A percentile compares a stretch with the other conserved stretches of the same genome.
These are phyloP conservation scores for Pisolithus albus DNA, from an alignment of 768 basidiomycete species.

Conservation along the genomic window DNA sequence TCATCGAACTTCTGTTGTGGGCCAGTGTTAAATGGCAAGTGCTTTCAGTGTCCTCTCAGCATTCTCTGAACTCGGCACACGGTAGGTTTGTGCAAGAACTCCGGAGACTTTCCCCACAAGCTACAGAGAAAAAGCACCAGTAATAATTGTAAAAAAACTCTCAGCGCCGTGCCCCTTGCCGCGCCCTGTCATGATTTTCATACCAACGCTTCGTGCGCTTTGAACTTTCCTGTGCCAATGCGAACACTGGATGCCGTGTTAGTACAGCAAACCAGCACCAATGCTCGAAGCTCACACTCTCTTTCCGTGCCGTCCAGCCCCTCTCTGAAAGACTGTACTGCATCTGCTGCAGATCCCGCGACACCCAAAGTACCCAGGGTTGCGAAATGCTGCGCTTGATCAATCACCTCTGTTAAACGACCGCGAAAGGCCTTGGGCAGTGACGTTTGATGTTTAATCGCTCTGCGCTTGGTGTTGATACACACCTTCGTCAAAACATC, in stretches of 20 bases:
- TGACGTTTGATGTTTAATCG: not conserved
- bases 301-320: constrained; percentile 91
- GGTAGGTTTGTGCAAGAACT: constrained; percentile 66
- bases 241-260: constrained; percentile 55
- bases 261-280: constrained; percentile 1
- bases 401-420: constrained; percentile 72
- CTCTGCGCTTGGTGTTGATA: constrained; percentile 6
- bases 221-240: constrained; percentile 76
- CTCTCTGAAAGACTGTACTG: constrained; percentile 75
- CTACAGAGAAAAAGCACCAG: constrained; percentile 20
- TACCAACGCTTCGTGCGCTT: constrained; percentile 79
- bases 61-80: constrained; percentile 6
- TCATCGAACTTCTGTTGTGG: constrained; percentile 65
- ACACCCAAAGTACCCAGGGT: constrained; percentile 54
- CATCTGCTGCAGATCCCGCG: constrained; percentile 47
- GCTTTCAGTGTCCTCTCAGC: not conserved
- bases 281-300: constrained; percentile 56
- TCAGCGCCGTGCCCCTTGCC: constrained; percentile 46
- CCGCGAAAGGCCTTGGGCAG: constrained; percentile 60
- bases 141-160: not conserved
- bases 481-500: constrained; percentile 60
- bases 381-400: constrained; percentile 87
- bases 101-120: constrained; percentile 27
- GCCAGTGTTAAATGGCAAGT: constrained; percentile 74
- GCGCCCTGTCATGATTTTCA: constrained; percentile 59